Evolutionary conservation across 2,329 filamentous ascomycete genomes (phyloP).

Genomic region (Leptodontidium sp.): DNA sequence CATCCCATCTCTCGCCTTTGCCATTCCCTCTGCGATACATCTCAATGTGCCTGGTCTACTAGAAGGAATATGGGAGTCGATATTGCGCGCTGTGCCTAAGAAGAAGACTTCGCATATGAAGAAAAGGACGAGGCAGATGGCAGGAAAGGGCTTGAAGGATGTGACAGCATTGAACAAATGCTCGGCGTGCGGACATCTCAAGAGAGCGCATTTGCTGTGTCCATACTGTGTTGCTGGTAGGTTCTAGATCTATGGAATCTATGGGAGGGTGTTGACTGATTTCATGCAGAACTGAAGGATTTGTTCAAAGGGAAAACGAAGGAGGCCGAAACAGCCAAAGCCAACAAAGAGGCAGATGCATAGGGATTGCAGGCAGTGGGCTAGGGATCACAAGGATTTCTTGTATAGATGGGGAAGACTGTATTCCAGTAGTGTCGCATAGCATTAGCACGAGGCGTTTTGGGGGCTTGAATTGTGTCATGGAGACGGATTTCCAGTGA

Average conservation of each 20-base stretch:
- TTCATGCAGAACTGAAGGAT: conserved; percentile 43
- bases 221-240: conserved; percentile 85
- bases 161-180: conserved; percentile 88
- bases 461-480: conserved; percentile 13
- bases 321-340: conserved; percentile 24
- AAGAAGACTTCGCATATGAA: conserved; percentile 99
- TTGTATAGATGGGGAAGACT: not conserved
- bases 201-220: conserved; percentile 89
- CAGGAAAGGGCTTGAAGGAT: conserved; percentile 93
- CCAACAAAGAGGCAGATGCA: conserved; percentile 29
- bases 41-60: conserved; percentile 73
- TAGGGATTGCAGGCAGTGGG: not conserved
- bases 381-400: not conserved
- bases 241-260: conserved; percentile 44
- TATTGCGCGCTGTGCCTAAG: conserved; percentile 93
- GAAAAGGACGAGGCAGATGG: conserved; percentile 92
- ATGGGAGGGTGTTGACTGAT: conserved; percentile 27
- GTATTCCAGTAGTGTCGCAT: conserved; percentile 27
- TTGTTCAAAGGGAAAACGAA: conserved; percentile 39
- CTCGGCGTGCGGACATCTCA: conserved; percentile 85
- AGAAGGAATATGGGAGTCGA: conserved; percentile 88
- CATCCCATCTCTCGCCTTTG: conserved; percentile 62
- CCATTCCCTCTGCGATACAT: conserved; percentile 66
- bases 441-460: conserved; percentile 40
- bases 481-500: not conserved